Evolutionary conservation across 345 rosid species (phyloP).

Genomic region (Passiflora organensis): DNA sequence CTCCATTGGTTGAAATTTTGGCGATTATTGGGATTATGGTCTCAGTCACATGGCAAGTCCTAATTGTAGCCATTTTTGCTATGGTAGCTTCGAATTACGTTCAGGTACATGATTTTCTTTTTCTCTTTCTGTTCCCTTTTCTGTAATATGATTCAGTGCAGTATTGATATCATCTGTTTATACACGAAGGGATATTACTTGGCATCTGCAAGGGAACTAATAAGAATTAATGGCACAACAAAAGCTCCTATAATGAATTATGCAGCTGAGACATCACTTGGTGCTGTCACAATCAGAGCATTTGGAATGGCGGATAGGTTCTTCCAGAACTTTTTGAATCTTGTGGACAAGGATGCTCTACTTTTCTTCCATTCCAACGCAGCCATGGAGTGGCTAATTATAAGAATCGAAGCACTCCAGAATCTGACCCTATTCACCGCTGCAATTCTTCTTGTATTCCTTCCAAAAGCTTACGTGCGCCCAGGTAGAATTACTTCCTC

Average conservation of each 20-base stretch:
- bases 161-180: background rate
- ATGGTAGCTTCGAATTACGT: background rate
- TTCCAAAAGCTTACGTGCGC: constrained; percentile 51
- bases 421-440: constrained; percentile 56
- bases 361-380: constrained; percentile 68
- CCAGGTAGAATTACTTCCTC: background rate
- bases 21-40: constrained; percentile 10
- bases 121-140: background rate
- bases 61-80: constrained; percentile 6
- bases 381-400: constrained; percentile 67
- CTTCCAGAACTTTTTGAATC: constrained; percentile 42
- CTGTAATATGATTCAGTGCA: background rate
- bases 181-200: constrained; percentile 57
- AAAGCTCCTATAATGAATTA: constrained; percentile 83
- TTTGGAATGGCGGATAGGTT: constrained; percentile 51
- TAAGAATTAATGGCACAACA: constrained; percentile 73
- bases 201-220: constrained; percentile 66
- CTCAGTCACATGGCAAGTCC: constrained; percentile 16
- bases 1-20: background rate
- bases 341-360: constrained; percentile 57
- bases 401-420: constrained; percentile 64
- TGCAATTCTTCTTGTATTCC: constrained; percentile 55
- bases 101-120: background rate
- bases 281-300: constrained; percentile 69
- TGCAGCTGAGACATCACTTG: constrained; percentile 69